phyloP scores from a whole-genome alignment of 495 filamentous ascomycete genomes.

The Evernia prunastri region DNA sequence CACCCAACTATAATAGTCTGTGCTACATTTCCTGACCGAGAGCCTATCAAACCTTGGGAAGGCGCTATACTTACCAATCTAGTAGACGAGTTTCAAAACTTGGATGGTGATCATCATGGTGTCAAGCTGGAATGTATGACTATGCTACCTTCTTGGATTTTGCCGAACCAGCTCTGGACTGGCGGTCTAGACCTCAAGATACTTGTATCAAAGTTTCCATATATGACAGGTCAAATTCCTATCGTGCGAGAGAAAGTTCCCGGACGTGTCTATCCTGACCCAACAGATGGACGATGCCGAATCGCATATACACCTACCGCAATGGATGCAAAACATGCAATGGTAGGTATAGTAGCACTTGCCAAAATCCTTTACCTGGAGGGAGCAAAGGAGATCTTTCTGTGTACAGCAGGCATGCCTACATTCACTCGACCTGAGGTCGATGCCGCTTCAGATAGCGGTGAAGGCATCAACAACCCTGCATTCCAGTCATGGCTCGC shows the following conservation, averaged over 20 bases:
- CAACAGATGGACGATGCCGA: conserved; percentile 52
- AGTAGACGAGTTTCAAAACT: conserved; percentile 70
- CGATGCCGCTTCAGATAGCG: conserved; percentile 22
- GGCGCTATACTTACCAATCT: conserved; percentile 70
- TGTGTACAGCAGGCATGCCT: conserved; percentile 50
- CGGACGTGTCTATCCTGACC: conserved; percentile 70
- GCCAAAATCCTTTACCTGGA: conserved; percentile 70
- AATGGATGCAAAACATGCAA: conserved; percentile 61
- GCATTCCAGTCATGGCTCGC: conserved; percentile 63
- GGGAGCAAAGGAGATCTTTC: conserved; percentile 72
- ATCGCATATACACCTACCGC: conserved; percentile 62
- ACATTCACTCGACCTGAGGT: conserved; percentile 55
- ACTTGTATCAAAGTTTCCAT: conserved; percentile 51
- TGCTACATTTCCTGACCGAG: conserved; percentile 53
- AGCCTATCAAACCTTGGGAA: conserved; percentile 67
- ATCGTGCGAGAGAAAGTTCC: conserved; percentile 65
- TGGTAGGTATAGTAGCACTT: conserved; percentile 63
- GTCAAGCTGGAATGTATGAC: conserved; percentile 65
- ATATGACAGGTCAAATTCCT: conserved; percentile 61
- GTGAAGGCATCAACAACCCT: conserved; percentile 51
- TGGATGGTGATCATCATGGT: conserved; percentile 79
- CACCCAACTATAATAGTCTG: conserved; percentile 63
- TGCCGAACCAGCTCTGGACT: conserved; percentile 56
- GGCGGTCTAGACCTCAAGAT: conserved; percentile 63
- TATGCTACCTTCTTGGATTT: conserved; percentile 56